Base-by-base conservation (phyloP, 495 filamentous ascomycete genomes). In the Xanthoparmelia taractica region DNA sequence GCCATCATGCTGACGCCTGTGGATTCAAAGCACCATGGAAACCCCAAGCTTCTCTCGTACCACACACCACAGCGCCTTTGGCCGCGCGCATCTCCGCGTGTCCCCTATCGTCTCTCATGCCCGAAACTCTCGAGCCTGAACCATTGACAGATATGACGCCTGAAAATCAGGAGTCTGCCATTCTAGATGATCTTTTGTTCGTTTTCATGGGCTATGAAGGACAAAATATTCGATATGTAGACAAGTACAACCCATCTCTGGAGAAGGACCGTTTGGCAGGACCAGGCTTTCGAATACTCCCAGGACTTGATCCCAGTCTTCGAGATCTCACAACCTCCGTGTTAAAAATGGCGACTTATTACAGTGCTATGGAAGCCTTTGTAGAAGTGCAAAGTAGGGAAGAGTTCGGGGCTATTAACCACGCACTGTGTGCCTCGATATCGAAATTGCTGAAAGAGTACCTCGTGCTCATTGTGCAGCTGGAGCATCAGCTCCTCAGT, bases 181-280 rank as follows among this genome's bases (percentile, higher is more conserved):
- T 97, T 15, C 75, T 97, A 58, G 92, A 96, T 66, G 94, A 98
- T 68, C 75, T 98, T 27, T 73, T 97, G 40, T 97, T 91, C 72
- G 91, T 95, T 5, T 93, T 97, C 67, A 97, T 97, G 93, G 94
- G 94, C n/a, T 95, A 90, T 65, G 94, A 98, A 75, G 94, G 94
- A 34, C 91, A 96, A 73, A 97, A 97, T 73, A 89, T 97, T 67
- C 90, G 92, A 63, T 97, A 91, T 67, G 79, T 80, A 43, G 84
- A 85, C 61, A 81, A 84, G 4, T 97, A 96, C 73, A 87, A 96
- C 64, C 91, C 94, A 0, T 73, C 80, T 8, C 80, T 85, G 17
- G 94, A 98, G 73, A 92, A 91, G 64, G 90, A 94, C 72, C 85
- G 92, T 23, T 76, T 97, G 58, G 79, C 84, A 1, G 94, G 95